Percentiles rank a stretch among this genome's conserved stretches.
phyloP scores from a whole-genome alignment of 2,329 filamentous ascomycete genomes.

The Hypoxylon sp. region DNA sequence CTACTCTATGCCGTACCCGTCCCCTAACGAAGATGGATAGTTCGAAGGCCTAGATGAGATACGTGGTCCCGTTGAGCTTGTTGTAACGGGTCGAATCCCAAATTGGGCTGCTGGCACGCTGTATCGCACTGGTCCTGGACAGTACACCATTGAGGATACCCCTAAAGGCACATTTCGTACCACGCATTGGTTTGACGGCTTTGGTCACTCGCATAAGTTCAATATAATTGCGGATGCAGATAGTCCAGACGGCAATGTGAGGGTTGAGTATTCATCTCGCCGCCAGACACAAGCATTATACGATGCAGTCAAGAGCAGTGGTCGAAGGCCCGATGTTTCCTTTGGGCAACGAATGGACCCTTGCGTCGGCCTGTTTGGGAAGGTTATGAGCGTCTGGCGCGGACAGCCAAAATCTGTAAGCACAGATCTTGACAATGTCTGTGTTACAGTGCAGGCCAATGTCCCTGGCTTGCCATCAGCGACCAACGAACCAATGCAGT shows the following conservation, averaged over 20 bases:
- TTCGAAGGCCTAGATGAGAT: slow-evolving; percentile 77
- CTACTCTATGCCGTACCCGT: neutral
- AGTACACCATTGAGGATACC: slow-evolving; percentile 70
- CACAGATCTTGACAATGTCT: slow-evolving; percentile 66
- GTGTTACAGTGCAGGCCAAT: slow-evolving; percentile 74
- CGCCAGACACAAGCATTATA: slow-evolving; percentile 74
- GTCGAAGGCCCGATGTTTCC: slow-evolving; percentile 66
- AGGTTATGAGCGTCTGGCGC: slow-evolving; percentile 73
- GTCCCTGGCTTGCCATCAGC: slow-evolving; percentile 66
- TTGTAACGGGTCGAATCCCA: slow-evolving; percentile 75
- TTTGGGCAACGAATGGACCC: slow-evolving; percentile 82
- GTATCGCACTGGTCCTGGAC: slow-evolving; percentile 80
- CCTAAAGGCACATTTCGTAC: slow-evolving; percentile 70
- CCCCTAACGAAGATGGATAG: slow-evolving; percentile 55
- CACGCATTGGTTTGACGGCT: slow-evolving; percentile 86
- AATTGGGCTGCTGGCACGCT: slow-evolving; percentile 77
- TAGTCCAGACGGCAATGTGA: slow-evolving; percentile 44
- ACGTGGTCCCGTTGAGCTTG: slow-evolving; percentile 71
- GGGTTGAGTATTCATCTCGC: slow-evolving; percentile 78
- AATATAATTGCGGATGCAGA: slow-evolving; percentile 65
- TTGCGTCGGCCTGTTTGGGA: slow-evolving; percentile 78
- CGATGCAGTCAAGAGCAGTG: slow-evolving; percentile 70
- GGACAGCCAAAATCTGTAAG: slow-evolving; percentile 44
- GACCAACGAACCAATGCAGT: slow-evolving; percentile 32
- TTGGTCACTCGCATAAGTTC: slow-evolving; percentile 78